Evolutionary conservation across 768 basidiomycete genomes (phyloP).

Genomic region (Pleurotus ostreatus): DNA sequence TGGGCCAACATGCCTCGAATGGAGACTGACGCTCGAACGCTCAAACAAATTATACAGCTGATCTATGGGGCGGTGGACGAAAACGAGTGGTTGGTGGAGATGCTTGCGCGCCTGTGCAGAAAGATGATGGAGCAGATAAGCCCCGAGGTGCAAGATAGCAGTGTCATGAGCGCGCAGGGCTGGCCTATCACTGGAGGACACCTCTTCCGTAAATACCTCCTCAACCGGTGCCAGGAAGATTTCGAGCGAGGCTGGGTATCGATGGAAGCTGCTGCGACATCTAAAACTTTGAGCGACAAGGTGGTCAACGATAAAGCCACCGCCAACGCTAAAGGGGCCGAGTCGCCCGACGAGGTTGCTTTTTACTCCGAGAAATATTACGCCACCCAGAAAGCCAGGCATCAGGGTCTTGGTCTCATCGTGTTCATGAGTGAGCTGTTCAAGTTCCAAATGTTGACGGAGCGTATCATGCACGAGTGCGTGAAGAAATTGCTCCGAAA

Average conservation of each 20-base stretch:
- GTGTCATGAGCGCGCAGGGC: constrained; percentile 75
- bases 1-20: constrained; percentile 94
- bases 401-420: constrained; percentile 93
- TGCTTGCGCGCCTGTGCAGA: constrained; percentile 93
- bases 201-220: constrained; percentile 93
- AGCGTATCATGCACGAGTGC: constrained; percentile 98
- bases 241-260: constrained; percentile 95
- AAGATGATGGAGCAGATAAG: constrained; percentile 96
- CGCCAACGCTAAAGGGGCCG: constrained; percentile 18
- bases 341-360: constrained; percentile 59
- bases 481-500: constrained; percentile 93
- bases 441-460: constrained; percentile 96
- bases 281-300: constrained; percentile 82
- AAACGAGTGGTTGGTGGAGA: constrained; percentile 92
- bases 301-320: constrained; percentile 55
- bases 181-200: constrained; percentile 88
- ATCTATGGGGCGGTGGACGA: constrained; percentile 98
- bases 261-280: constrained; percentile 79
- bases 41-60: constrained; percentile 93
- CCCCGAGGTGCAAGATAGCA: constrained; percentile 82
- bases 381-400: constrained; percentile 93
- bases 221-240: constrained; percentile 96
- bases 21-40: constrained; percentile 89
- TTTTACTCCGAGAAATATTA: constrained; percentile 96
- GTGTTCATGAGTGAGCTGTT: constrained; percentile 98